Percentiles rank a stretch among this genome's conserved stretches.
These are phyloP conservation scores for Nicotiana tomentosiformis DNA, from an alignment of 257 asterid species.

Conservation along the genomic window DNA sequence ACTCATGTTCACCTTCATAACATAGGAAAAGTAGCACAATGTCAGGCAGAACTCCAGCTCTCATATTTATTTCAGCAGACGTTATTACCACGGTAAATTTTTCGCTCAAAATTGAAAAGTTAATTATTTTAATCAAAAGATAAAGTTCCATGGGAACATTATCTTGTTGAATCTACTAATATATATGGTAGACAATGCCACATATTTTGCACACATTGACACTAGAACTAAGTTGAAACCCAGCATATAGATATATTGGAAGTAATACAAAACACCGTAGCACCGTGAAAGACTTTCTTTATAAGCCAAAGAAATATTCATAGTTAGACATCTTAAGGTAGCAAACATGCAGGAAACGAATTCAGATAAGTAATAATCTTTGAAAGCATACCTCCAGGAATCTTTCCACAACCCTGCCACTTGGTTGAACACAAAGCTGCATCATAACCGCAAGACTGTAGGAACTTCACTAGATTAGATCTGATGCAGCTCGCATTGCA, in stretches of 20 bases:
- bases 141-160: background rate
- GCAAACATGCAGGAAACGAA: background rate
- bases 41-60: background rate
- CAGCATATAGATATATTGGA: background rate
- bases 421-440: constrained; percentile 42
- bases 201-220: background rate
- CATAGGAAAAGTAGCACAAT: background rate
- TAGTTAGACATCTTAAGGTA: background rate
- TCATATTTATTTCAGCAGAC: background rate
- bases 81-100: background rate
- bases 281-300: background rate
- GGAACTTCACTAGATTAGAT: constrained; percentile 33
- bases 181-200: background rate
- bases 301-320: background rate
- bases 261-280: no score
- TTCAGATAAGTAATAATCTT: background rate
- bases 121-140: background rate
- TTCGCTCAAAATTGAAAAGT: background rate
- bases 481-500: constrained; percentile 42
- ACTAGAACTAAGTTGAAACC: background rate
- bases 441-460: constrained; percentile 39
- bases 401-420: constrained; percentile 39
- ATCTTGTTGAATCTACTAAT: background rate
- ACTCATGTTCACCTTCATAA: constrained; percentile 41
- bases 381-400: constrained; percentile 38